These are phyloP conservation scores for Dictyostelium purpureum DNA, from an alignment of 78 protist genomes.

Conservation along the genomic window DNA sequence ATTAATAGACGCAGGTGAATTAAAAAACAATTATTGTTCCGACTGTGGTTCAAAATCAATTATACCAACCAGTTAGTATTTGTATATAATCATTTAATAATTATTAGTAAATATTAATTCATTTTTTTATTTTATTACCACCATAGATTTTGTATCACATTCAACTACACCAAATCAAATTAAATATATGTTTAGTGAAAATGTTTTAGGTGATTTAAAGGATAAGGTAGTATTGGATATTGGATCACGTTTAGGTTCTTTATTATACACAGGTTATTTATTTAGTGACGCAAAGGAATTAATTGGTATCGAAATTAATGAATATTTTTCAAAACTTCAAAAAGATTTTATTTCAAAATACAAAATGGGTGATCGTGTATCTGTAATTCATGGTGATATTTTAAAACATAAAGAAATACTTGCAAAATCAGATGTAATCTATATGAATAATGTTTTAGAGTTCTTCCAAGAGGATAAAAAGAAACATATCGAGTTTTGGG, in stretches of 20 bases:
- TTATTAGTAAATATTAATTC: too few relatives aligned
- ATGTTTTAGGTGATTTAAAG: conserved; percentile 34
- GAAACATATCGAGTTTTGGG: conserved; percentile 57
- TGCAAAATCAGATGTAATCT: conserved; percentile 53
- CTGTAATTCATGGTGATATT: conserved; percentile 60
- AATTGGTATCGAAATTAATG: conserved; percentile 57
- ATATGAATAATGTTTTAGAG: conserved; percentile 80
- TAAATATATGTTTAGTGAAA: conserved; percentile 71
- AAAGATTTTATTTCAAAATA: conserved; percentile 4
- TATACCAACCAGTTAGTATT: conserved; percentile 37
- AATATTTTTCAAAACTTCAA: conserved; percentile 47
- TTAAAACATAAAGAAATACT: conserved; percentile 18
- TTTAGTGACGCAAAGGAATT: conserved; percentile 44
- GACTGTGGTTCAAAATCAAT: conserved; percentile 70
- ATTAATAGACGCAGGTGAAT: conserved; percentile 38
- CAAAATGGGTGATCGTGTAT: conserved; percentile 39
- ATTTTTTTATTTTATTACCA: neutral
- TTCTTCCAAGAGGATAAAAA: conserved; percentile 52
- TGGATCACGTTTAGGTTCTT: conserved; percentile 75
- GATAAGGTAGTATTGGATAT: conserved; percentile 46
- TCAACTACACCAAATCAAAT: conserved; percentile 67
- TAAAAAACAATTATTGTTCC: conserved; percentile 40
- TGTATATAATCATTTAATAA: neutral
- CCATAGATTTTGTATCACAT: conserved; percentile 70
- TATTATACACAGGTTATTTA: conserved; percentile 71